Conservation (phyloP, 305 asterid genomes). For the Fraxinus paxiana region DNA sequence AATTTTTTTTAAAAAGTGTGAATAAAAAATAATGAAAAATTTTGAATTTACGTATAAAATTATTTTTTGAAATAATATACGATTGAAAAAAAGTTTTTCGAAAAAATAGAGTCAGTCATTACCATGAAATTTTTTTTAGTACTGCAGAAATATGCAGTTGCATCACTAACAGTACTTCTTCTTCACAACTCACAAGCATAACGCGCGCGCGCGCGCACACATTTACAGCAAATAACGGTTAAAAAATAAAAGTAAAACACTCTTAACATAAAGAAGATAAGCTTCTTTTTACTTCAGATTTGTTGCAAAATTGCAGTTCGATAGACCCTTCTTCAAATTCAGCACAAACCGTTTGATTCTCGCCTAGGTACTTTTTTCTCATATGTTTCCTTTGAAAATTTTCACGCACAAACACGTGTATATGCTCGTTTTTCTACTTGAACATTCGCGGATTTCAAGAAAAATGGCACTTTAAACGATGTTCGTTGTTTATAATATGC, state of each 20-base stretch:
- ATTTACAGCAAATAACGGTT: conserved; percentile 2
- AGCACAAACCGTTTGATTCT: background rate
- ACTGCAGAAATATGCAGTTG: background rate
- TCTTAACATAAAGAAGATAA: background rate
- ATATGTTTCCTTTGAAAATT: background rate
- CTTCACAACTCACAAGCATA: no score
- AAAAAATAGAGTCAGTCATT: no score
- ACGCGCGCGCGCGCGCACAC: background rate
- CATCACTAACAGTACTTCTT: background rate
- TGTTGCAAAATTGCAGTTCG: background rate
- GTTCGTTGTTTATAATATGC: background rate
- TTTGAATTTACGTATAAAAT: background rate
- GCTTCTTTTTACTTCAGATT: background rate
- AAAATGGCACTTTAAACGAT: background rate
- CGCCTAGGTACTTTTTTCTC: background rate
- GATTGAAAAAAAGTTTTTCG: no score
- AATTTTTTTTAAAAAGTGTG: no score
- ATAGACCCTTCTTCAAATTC: background rate
- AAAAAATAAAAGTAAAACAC: background rate
- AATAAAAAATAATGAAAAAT: background rate
- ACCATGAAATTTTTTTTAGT: background rate
- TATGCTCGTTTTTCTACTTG: background rate
- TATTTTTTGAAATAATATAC: no score
- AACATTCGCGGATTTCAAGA: background rate
- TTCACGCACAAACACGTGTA: background rate